These are phyloP conservation scores for Powellomyces hirtus DNA, from an alignment of 192 early-diverging fungal genomes.

Conservation along the genomic window DNA sequence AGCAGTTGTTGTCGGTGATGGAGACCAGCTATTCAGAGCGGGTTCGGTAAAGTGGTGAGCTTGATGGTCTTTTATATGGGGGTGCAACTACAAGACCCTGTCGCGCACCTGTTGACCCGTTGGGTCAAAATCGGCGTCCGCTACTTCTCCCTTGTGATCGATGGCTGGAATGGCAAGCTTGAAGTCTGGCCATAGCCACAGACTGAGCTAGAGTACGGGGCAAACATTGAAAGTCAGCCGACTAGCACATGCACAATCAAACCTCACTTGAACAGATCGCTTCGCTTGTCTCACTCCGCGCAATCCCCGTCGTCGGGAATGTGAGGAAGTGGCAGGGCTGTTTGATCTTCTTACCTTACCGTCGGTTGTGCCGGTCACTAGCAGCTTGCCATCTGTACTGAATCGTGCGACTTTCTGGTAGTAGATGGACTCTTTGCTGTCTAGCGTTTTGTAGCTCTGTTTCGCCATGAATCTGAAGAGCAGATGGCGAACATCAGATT, in stretches of 20 bases:
- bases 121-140: constrained; percentile 66
- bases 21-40: constrained; percentile 61
- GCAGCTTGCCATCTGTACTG: constrained; percentile 60
- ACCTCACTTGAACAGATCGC: too few species aligned
- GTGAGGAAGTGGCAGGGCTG: too few species aligned
- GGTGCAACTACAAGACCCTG: neutral
- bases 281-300: too few species aligned
- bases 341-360: constrained; percentile 50
- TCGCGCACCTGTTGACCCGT: constrained; percentile 31
- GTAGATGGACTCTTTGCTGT: constrained; percentile 50
- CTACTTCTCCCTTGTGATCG: constrained; percentile 60
- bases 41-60: neutral
- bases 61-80: neutral
- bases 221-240: too few species aligned
- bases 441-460: constrained; percentile 42
- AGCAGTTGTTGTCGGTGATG: constrained; percentile 43
- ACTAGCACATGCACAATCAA: too few species aligned
- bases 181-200: constrained; percentile 66
- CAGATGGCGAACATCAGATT: neutral
- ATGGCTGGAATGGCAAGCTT: constrained; percentile 43
- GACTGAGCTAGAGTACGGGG: constrained; percentile 23
- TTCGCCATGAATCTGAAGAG: constrained; percentile 35
- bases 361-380: constrained; percentile 70
- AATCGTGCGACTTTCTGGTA: constrained; percentile 63
- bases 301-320: too few species aligned